Base-by-base conservation (phyloP, 805 yeast genomes). In the Candida nitratophila region DNA sequence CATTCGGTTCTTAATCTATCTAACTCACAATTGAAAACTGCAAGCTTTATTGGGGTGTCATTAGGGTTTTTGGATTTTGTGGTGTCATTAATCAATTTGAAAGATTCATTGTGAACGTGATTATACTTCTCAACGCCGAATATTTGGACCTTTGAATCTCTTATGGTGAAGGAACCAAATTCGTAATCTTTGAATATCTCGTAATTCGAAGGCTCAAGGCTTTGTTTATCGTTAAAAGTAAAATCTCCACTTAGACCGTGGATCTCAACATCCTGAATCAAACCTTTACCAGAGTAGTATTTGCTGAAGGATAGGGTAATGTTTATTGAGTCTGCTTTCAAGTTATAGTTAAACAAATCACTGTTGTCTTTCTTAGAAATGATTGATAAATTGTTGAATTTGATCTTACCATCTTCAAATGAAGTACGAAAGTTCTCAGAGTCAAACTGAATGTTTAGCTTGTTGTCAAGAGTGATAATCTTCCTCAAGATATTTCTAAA, bases 11-110 rank as follows among this genome's bases (percentile, higher is more conserved):
- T 66, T 34, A 86, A 57, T 48, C 70, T 74, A 9, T 84, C 81
- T 47, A 85, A 56, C 42, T 81, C 84, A 57, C 88, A 71, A 51
- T 79, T 81, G 60, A 82, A 85, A 1, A 86, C 64, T 2, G 81
- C 66, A 20, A 86, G 60, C 37, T 73, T 73, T 39, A 76, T 49
- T 0, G 77, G 75, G 10, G 44, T 44, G 9, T 43, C 31, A 27
- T 41, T 38, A 29, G 38, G 36, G 17, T 42, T 44, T 16, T 44
- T 47, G 8, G 43, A 43, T 20, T 16, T 12, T 40, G 33, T 20
- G 40, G 31, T 4, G 21, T 30, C 29, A n/a, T 39, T 30, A 15
- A 31, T 21, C 4, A 15, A 14, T 12, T 16, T 29, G 20, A 19
- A 12, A 11, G 27, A 19, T 12, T 48, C 22, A 19, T 43, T 37